Conservation (phyloP, 1,284 basidiomycete species). For the Gomphus bonarii region DNA sequence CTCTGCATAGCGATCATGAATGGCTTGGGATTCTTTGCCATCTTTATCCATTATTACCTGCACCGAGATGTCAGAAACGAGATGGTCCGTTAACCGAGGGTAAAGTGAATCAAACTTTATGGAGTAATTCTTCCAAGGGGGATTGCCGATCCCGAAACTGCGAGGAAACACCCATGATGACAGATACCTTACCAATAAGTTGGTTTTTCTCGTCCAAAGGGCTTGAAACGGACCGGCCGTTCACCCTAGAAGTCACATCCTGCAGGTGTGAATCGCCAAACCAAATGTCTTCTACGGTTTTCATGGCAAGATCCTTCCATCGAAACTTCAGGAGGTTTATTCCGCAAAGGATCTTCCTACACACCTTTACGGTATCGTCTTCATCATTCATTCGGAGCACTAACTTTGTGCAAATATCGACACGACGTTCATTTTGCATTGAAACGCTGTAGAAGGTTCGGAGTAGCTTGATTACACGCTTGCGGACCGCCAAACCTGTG, state of each 20-base stretch:
- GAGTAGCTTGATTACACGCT: constrained; percentile 90
- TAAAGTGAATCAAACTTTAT: constrained; percentile 32
- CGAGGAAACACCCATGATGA: constrained; percentile 79
- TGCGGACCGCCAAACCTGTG: constrained; percentile 85
- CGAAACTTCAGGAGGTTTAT: background rate
- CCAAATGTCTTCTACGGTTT: constrained; percentile 85
- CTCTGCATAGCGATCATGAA: constrained; percentile 59
- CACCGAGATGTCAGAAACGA: background rate
- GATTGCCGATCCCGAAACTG: constrained; percentile 76
- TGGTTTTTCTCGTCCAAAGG: constrained; percentile 34
- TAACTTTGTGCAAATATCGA: constrained; percentile 80
- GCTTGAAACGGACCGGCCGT: background rate
- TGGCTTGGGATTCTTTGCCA: constrained; percentile 32
- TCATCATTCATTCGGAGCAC: constrained; percentile 82
- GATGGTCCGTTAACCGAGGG: background rate
- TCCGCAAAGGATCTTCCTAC: constrained; percentile 3
- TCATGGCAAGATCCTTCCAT: constrained; percentile 69
- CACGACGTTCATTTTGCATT: constrained; percentile 45
- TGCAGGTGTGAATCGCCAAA: constrained; percentile 31
- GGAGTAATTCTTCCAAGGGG: constrained; percentile 76
- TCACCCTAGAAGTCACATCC: background rate
- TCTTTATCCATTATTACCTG: constrained; percentile 56
- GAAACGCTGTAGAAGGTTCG: constrained; percentile 71
- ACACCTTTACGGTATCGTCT: constrained; percentile 78
- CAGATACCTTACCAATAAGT: constrained; percentile 50